Base-by-base conservation (phyloP, 1,139 yeast genomes). In the Geotrichum histeridarum region DNA sequence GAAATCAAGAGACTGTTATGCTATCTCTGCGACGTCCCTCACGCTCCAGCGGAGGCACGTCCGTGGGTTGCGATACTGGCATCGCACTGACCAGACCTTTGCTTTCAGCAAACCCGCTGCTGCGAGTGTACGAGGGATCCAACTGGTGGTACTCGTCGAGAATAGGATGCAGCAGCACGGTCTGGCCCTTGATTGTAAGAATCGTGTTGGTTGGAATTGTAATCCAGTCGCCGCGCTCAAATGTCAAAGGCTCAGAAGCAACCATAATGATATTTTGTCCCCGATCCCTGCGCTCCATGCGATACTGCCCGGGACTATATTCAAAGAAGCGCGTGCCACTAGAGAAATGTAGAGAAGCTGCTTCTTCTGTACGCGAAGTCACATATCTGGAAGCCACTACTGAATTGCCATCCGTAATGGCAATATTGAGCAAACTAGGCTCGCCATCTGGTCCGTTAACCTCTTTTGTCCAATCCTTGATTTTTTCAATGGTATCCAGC, bases 141-240 rank as follows among this genome's bases (percentile, higher is more conserved):
- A 77, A 78, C 64, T 86, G 89, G 70, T 83, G 90, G 71, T 84
- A 91, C 69, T 93, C 96, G 68, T 93, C 99, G 52, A 79, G 74
- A 38, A 93, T 86, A 1, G 99, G 99, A 65, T 91, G 96, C 75
- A 93, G 74, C 53, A 93, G 74, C 8, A 93, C 95, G 0, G 95
- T 88, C 66, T 90, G 95, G 55, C 81, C 84, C 60, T 84, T 84
- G 57, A 93, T 84, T 0, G 96, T 86, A n/a, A 93, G 70, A 2
- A 85, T 73, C 1, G 97, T 86, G 69, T 93, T 93, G 2, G 98
- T 86, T 1, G 98, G 99, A 1, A 93, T 95, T 15, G 96, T 85
- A 57, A 93, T 86, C 99, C 99, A 93, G 71, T 93, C 99, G 42
- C 93, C 93, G 56, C 99, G 75, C 72, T 93, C 98, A 70, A 93